Base-by-base conservation (phyloP, 345 rosid species). In the Raphanus raphanistrum region DNA sequence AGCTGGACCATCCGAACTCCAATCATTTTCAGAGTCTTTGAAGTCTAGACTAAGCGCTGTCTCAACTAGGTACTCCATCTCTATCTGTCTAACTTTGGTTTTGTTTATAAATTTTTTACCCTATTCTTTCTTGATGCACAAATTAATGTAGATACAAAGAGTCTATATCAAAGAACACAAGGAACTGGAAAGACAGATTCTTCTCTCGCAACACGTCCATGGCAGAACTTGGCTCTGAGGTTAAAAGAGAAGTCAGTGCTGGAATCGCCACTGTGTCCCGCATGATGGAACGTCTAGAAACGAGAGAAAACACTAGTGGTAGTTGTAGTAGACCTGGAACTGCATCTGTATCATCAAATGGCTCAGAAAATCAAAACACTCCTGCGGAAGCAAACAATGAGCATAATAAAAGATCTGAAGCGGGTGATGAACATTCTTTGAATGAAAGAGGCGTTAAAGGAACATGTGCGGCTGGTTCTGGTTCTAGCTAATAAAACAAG, bases 131-230 rank as follows among this genome's bases (percentile, higher is more conserved):
- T 2, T 0, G 31, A 57, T 70, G 72, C 59, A 45, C 33, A 43
- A 50, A 21, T 21, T 21, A 21, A 41, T 72, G 55, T 64, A 95
- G 99, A 82, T 95, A 90, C 84, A 95, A 90, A 79, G 99, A 95
- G 69, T 92, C 99, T 3, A 86, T 95, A 82, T 87, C 98, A 70
- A 95, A 88, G 90, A 85, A 96, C 82, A 92, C 99, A 45, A 84
- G 93, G 81, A 96, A 85, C 71, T 95, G 97, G 99, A 95, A 88
- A 76, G 99, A 95, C 74, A 88, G 87, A 78, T 83, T 92, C 73
- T 95, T 92, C 82, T 87, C 93, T 80, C 94, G 96, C 70, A 95
- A 84, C 74, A 83, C 84, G 36, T 73, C 90, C 62, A 79, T 88
- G 89, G 85, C 87, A 8, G 96, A 91, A 70, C 68, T 88, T 78